Evolutionary conservation across 2,329 filamentous ascomycete genomes (phyloP).

Genomic region (Colletotrichum sidae): DNA sequence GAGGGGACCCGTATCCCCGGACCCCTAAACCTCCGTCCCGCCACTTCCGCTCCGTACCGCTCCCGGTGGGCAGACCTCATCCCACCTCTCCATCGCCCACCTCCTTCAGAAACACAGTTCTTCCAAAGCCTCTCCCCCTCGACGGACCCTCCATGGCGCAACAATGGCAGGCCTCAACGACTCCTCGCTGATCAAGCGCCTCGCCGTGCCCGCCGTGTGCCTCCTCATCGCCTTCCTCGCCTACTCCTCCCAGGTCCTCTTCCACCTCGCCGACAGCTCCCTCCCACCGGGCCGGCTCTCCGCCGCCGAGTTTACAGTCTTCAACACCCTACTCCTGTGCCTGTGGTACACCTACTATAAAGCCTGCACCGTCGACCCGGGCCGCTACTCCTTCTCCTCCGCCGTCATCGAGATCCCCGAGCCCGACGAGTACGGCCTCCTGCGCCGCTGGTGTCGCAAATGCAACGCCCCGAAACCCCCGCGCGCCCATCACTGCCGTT

Average conservation of each 20-base stretch:
- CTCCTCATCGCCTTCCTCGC: constrained; percentile 75
- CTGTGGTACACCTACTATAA: constrained; percentile 78
- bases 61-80: constrained; percentile 11
- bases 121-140: neutral
- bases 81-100: too few relatives aligned
- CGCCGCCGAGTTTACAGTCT: constrained; percentile 65
- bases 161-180: constrained; percentile 58
- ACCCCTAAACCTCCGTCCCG: constrained; percentile 13
- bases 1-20: neutral
- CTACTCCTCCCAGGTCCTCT: constrained; percentile 79
- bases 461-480: constrained; percentile 81
- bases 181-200: constrained; percentile 56
- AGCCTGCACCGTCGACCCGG: constrained; percentile 68
- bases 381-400: constrained; percentile 61
- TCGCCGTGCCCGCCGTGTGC: constrained; percentile 78
- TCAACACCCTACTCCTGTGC: constrained; percentile 74
- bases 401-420: constrained; percentile 47
- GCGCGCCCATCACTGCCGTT: constrained; percentile 83
- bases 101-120: too few relatives aligned
- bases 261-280: constrained; percentile 65
- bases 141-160: constrained; percentile 32
- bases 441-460: constrained; percentile 76
- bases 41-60: constrained; percentile 4
- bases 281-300: constrained; percentile 72
- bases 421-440: constrained; percentile 42